Evolutionary conservation across 495 filamentous ascomycete genomes (phyloP).

Genomic region (Aspergillus conjunctus): DNA sequence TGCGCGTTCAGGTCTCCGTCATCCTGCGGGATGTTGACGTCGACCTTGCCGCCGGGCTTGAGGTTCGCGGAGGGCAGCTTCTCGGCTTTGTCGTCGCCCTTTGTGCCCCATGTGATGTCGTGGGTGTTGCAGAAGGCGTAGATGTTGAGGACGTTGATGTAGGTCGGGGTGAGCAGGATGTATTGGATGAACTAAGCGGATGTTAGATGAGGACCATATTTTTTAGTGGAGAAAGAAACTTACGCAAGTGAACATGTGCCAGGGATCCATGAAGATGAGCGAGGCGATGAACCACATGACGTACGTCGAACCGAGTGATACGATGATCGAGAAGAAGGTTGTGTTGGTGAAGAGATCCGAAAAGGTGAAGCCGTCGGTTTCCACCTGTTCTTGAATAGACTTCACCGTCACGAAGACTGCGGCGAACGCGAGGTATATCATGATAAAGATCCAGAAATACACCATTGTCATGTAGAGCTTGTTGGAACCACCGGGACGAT

Average conservation of each 20-base stretch:
- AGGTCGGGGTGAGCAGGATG: slow-evolving; percentile 89
- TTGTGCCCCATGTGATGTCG: slow-evolving; percentile 97
- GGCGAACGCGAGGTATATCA: slow-evolving; percentile 93
- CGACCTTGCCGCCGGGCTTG: slow-evolving; percentile 89
- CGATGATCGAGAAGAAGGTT: slow-evolving; percentile 90
- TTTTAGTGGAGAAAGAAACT: slow-evolving; percentile 22
- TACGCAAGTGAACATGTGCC: slow-evolving; percentile 94
- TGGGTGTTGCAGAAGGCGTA: slow-evolving; percentile 99
- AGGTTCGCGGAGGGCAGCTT: slow-evolving; percentile 78
- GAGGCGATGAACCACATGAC: slow-evolving; percentile 91
- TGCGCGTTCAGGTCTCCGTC: slow-evolving; percentile 85
- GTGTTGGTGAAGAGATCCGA: slow-evolving; percentile 77
- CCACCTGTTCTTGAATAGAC: slow-evolving; percentile 71
- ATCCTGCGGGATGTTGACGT: slow-evolving; percentile 89
- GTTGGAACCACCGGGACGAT: slow-evolving; percentile 91
- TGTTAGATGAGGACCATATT: slow-evolving; percentile 18
- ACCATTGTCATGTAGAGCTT: slow-evolving; percentile 96
- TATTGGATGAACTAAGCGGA: slow-evolving; percentile 79
- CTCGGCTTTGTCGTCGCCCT: slow-evolving; percentile 87
- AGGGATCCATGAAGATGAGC: slow-evolving; percentile 96
- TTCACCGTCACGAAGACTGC: slow-evolving; percentile 92
- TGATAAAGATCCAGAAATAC: slow-evolving; percentile 93
- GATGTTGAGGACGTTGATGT: slow-evolving; percentile 95
- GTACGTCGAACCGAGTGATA: slow-evolving; percentile 90
- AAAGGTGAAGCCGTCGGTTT: slow-evolving; percentile 59